phyloP scores from a whole-genome alignment of 805 yeast genomes.

The Zygosaccharomyces kombuchaensis region DNA sequence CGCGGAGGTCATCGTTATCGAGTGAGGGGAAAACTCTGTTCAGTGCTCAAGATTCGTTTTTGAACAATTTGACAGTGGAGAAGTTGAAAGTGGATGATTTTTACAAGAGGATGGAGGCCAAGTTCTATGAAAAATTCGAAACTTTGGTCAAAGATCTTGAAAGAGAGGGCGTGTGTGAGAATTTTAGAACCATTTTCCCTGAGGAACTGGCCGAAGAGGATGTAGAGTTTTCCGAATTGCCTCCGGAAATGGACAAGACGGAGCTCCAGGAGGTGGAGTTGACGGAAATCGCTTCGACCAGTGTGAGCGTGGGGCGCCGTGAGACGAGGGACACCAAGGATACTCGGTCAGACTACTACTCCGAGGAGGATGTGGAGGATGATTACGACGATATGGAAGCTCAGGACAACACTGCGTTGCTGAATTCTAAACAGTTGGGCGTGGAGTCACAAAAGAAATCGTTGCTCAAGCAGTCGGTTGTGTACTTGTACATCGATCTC shows the following conservation, averaged over 20 bases:
- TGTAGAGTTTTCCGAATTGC: constrained; percentile 7
- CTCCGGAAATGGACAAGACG: constrained; percentile 2
- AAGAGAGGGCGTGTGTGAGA: constrained; percentile 26
- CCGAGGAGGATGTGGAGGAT: constrained; percentile 34
- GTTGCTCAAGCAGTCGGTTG: constrained; percentile 62
- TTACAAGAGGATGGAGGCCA: constrained; percentile 44
- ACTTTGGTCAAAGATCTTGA: constrained; percentile 46
- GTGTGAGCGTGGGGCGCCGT: constrained; percentile 1
- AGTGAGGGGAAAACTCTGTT: constrained; percentile 29
- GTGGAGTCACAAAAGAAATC: constrained; percentile 50
- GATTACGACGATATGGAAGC: constrained; percentile 39
- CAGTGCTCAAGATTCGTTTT: constrained; percentile 42
- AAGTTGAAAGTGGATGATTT: constrained; percentile 50
- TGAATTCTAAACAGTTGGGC: constrained; percentile 47
- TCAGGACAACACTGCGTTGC: constrained; percentile 45
- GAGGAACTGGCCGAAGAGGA: constrained; percentile 7
- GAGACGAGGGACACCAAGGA: constrained; percentile 5
- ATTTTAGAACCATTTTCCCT: constrained; percentile 2
- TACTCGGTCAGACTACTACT: constrained; percentile 11
- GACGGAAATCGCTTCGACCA: neutral
- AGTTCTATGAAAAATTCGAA: constrained; percentile 43
- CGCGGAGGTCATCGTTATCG: constrained; percentile 21
- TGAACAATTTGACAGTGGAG: constrained; percentile 45
- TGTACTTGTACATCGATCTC: constrained; percentile 61
- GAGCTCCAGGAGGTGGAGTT: constrained; percentile 2